Base-by-base conservation (phyloP, 306 rosid species). In the Rosa rugosa region DNA sequence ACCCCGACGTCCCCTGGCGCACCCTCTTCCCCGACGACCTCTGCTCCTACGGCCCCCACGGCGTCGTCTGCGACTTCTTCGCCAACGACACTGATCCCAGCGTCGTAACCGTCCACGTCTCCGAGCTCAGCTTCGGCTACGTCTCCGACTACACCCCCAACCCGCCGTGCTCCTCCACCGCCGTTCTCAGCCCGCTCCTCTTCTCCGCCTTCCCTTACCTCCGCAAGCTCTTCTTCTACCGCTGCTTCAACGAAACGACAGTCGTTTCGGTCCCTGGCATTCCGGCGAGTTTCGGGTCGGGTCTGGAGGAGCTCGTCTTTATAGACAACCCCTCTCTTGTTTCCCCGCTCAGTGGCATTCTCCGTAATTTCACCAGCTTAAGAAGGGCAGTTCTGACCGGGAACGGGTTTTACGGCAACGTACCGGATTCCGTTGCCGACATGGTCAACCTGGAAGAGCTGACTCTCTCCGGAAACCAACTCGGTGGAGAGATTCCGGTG, bases 141-240 rank as follows among this genome's bases (percentile, higher is more conserved):
- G 89, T 92, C 31, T 94, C 98, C 17, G 98, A 92, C 57, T 84
- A 57, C 71, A 47, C 86, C 6, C 85, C 92, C 1, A 94, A 89
- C 89, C 97, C 97, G 8, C 90, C 92, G 2, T 94, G 98, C 75
- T 84, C 89, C 45, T 4, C 76, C 8, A 75, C 85, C 76, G 84
- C 97, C 34, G 83, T 89, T 1, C 73, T 94, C 75, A 66, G 78
- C 85, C 89, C 97, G 18, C 64, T 69, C 0, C 85, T 94, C 68
- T 90, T 90, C 86, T 75, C 89, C 11, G 79, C 94, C 7, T 89
- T 94, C 83, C 71, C 72, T 10, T 86, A 72, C 75, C 92, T 94
- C 7, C 86, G 89, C 3, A 94, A 88, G 86, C 94, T 94, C 70
- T 89, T 90, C 89, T 89, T 94, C 71, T 94, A 90, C 80, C 86